A percentile compares a stretch with the other conserved stretches of the same genome.
Conservation (phyloP, 176 grass and related monocot species). For the Triticum urartu region DNA sequence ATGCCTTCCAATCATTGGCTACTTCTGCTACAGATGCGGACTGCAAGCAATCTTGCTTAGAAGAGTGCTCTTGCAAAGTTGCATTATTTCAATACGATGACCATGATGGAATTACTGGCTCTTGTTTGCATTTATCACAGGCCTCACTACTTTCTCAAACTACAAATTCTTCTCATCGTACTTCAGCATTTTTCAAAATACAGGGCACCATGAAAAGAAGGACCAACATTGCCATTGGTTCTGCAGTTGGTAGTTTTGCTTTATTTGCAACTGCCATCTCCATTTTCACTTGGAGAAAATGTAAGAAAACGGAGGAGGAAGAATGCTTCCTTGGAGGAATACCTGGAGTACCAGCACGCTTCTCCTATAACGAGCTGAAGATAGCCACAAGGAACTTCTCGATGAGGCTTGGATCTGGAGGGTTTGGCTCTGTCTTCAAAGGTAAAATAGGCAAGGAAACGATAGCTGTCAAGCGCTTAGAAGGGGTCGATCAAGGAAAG, state of each 20-base stretch:
- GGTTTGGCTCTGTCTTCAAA: not conserved
- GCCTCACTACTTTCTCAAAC: not conserved
- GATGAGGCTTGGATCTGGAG: not conserved
- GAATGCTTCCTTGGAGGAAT: not conserved
- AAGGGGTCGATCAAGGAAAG: not conserved
- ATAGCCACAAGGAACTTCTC: not conserved
- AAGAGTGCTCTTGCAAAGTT: not conserved
- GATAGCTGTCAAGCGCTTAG: not conserved
- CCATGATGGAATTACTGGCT: not conserved
- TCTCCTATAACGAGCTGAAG: not conserved
- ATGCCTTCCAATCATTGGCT: not conserved
- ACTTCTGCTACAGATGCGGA: not conserved
- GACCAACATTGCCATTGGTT: not conserved
- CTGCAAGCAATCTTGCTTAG: conserved; percentile 4
- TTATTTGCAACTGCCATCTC: not conserved
- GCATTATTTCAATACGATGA: not conserved
- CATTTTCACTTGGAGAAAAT: not conserved
- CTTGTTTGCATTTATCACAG: not conserved
- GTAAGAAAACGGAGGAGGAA: not conserved
- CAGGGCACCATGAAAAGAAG: not conserved
- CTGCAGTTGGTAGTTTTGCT: not conserved
- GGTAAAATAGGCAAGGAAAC: not conserved
- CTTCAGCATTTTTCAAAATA: not conserved
- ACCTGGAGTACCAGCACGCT: not conserved
- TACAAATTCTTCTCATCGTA: not conserved